Evolutionary conservation across 2,329 filamentous ascomycete species (phyloP), one percentile per base, ranked within the genome.

Genomic region (Pyrenophora tritici-repentis): DNA sequence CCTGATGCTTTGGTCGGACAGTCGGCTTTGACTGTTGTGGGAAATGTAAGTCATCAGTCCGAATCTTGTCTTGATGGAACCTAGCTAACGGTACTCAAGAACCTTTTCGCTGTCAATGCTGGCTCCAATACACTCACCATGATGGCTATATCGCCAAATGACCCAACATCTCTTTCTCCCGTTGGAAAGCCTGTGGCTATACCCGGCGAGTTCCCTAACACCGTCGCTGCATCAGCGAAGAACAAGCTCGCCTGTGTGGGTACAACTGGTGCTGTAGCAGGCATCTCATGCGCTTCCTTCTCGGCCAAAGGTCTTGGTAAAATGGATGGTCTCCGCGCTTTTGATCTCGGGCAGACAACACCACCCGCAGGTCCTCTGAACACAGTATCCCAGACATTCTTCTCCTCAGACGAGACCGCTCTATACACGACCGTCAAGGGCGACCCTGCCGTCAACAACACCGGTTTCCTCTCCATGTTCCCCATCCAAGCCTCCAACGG

Each of bases 361-460:
- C 85, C 85, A 0, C 83, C 85, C 0, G 66, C 73, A 0, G 85
- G 84, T 0, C 83, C 84, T 0, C 68, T 73, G 2, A 85, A 85
- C 66, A 85, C 81, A 0, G 76, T 86, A 2, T 85, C 84, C 0
- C 83, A 87, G 6, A 75, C 79, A 0, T 82, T 86, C 65, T 87
- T 86, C 71, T 83, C 81, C 1, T 67, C 68, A 0, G 83, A 87
- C 44, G 77, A 83, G 54, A 71, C 65, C 0, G 76, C 70, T 2
- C 71, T 88, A 0, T 77, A 81, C 42, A 76, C 81, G 0, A 84
- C 81, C 1, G 83, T 87, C 34, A 88, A 88, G 68, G 85, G 85
- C 1, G 76, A 86, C 47, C 81, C 81, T 0, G 58, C 73, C 0
- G 70, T 68, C 4, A 84, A 83, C 63, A 83, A 80, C 44, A 82